Conservation (phyloP, 352 stramenopile genomes). For the Phytophthora sojae region DNA sequence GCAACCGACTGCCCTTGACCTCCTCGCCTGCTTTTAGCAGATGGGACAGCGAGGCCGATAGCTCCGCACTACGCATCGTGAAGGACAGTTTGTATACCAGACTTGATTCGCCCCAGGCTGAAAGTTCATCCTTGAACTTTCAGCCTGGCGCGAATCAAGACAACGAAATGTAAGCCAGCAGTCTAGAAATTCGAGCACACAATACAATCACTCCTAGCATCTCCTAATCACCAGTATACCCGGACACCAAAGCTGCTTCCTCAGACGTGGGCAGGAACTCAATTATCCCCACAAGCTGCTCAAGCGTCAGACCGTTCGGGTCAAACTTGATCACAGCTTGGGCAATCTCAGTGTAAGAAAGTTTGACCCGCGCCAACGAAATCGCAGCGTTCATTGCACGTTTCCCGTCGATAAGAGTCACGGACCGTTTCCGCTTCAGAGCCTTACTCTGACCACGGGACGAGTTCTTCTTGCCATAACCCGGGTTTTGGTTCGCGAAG, state of each 20-base stretch:
- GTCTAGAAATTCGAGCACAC: neutral
- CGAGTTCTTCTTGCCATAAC: conserved; percentile 56
- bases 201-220: conserved; percentile 50
- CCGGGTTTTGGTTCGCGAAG: conserved; percentile 68
- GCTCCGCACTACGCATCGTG: conserved; percentile 76
- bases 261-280: conserved; percentile 95
- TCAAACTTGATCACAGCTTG: conserved; percentile 77
- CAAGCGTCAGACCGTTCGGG: conserved; percentile 59
- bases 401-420: conserved; percentile 96
- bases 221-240: conserved; percentile 77
- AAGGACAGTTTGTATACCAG: conserved; percentile 88
- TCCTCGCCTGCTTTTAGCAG: conserved; percentile 94
- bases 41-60: conserved; percentile 81
- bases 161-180: too few relatives aligned
- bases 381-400: conserved; percentile 98
- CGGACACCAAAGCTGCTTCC: conserved; percentile 84
- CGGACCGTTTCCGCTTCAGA: conserved; percentile 78
- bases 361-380: conserved; percentile 94
- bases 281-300: conserved; percentile 90
- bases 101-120: too few relatives aligned
- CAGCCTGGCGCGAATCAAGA: conserved; percentile 34
- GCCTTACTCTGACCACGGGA: conserved; percentile 41
- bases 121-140: too few relatives aligned
- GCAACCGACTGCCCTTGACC: conserved; percentile 91
- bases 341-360: conserved; percentile 91